Base-by-base conservation (phyloP, 2,329 filamentous ascomycete species). In the Drechmeria coniospora region DNA sequence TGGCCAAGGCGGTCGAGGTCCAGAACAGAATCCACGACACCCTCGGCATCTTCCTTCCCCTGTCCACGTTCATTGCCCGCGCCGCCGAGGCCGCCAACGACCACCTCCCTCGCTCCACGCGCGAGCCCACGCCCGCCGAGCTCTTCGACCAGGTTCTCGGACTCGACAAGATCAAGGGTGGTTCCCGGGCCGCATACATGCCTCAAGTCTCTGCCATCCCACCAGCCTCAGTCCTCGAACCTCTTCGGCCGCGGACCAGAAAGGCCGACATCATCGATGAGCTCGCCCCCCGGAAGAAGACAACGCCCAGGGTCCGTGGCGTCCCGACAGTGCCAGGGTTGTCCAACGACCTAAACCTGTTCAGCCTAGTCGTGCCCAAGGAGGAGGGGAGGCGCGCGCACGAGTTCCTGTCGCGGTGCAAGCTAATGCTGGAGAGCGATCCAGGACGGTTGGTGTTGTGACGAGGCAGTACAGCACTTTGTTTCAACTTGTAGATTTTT, bases 61-160 rank as follows among this genome's bases (percentile, higher is more conserved):
- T 95, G 5, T 82, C 80, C 2, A 83, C 79, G 9, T 93, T 95
- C 57, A 73, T 98, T 48, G 68, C 74, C 30, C 78, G 84, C 29
- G 90, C 90, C 22, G 70, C 80, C 22, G 77, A 90, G 44, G 57
- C 92, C 15, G 90, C 90, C 34, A 95, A 95, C 55, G 78, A 90
- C 36, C 73, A 79, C 25, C 68, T 95, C 6, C 87, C 87, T 16
- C 68, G 74, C 5, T 64, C 72, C 33, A 60, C 61, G 34, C 64
- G 68, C 25, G 35, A 42, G 23, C 77, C 78, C 10, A 75, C 79
- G 1, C 61, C 78, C 20, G 71, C 84, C 46, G 83, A 92, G 49
- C 70, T 98, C 9, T 95, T 95, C 57, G 75, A 94, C 48, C 74
- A 87, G 43, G 65, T 95, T 10, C 67, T 98, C 6, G 87, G 86